Conservation (phyloP, 352 stramenopile species). For the Phytophthora capsici region DNA sequence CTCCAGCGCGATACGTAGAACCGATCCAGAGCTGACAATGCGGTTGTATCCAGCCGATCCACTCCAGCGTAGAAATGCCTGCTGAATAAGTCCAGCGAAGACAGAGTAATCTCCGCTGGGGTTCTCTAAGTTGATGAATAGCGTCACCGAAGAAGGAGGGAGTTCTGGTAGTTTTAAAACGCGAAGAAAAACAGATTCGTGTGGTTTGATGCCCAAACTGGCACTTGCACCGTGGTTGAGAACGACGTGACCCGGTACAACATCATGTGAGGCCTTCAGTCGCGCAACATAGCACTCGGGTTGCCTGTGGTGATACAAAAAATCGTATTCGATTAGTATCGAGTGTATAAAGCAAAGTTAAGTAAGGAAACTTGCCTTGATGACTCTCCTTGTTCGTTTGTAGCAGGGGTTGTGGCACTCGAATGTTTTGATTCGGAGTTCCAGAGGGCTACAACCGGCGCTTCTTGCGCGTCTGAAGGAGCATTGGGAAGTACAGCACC, state of each 20-base stretch:
- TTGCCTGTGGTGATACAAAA: constrained; percentile 12
- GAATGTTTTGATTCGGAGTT: constrained; percentile 13
- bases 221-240: constrained; percentile 37
- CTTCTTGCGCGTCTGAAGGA: constrained; percentile 39
- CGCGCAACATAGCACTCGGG: constrained; percentile 38
- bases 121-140: constrained; percentile 29
- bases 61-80: constrained; percentile 47
- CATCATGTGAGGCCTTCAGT: constrained; percentile 48
- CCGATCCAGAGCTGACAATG: constrained; percentile 43
- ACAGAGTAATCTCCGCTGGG: constrained; percentile 3
- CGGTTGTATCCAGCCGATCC: constrained; percentile 15
- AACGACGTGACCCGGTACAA: constrained; percentile 43
- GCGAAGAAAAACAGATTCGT: constrained; percentile 45
- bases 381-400: constrained; percentile 17
- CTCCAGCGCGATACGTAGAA: constrained; percentile 29
- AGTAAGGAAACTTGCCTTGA: constrained; percentile 16
- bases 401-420: constrained; percentile 1
- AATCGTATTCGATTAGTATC: background rate
- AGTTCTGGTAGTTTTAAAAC: constrained; percentile 64
- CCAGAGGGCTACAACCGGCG: constrained; percentile 53
- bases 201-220: constrained; percentile 23
- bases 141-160: constrained; percentile 32
- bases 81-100: constrained; percentile 23
- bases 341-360: constrained; percentile 3
- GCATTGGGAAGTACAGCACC: constrained; percentile 47